Evolutionary conservation across 1,284 basidiomycete species (phyloP).

Genomic region (Moesziomyces antarcticus): DNA sequence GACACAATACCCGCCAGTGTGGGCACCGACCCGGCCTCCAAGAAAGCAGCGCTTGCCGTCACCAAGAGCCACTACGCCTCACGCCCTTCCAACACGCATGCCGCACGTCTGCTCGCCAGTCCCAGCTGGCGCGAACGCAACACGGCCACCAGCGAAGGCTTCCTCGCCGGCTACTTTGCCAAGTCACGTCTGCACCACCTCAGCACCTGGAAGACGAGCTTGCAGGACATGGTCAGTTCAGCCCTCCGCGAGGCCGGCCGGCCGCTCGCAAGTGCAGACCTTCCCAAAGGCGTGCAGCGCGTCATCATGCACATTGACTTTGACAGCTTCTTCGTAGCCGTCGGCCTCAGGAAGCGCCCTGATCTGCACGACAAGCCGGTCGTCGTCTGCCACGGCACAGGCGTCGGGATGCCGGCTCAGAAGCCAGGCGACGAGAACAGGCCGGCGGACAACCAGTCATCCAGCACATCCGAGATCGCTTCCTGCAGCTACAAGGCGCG

Average conservation of each 20-base stretch:
- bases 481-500: slow-evolving; percentile 94
- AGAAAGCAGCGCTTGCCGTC: slow-evolving; percentile 23
- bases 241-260: slow-evolving; percentile 75
- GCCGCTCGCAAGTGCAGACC: slow-evolving; percentile 73
- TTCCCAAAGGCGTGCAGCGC: slow-evolving; percentile 66
- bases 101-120: slow-evolving; percentile 53
- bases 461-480: slow-evolving; percentile 78
- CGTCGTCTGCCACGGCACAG: slow-evolving; percentile 88
- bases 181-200: slow-evolving; percentile 92
- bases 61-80: slow-evolving; percentile 44
- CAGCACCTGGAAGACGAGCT: slow-evolving; percentile 90
- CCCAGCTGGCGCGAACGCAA: slow-evolving; percentile 81
- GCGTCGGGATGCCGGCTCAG: slow-evolving; percentile 22
- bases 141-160: slow-evolving; percentile 83
- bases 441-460: slow-evolving; percentile 34
- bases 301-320: slow-evolving; percentile 72
- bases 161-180: slow-evolving; percentile 89
- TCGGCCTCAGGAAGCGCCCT: slow-evolving; percentile 57
- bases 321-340: slow-evolving; percentile 90
- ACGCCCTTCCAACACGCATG: slow-evolving; percentile 50
- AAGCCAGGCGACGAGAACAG: slow-evolving; percentile 26
- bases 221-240: slow-evolving; percentile 79
- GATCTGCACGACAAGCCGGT: slow-evolving; percentile 73
- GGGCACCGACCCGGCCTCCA: slow-evolving; percentile 47
- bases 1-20: slow-evolving; percentile 25